A percentile compares a stretch with the other conserved stretches of the same genome.
Evolutionary conservation across 2,329 filamentous ascomycete genomes (phyloP).

Genomic region (Alternaria atra): DNA sequence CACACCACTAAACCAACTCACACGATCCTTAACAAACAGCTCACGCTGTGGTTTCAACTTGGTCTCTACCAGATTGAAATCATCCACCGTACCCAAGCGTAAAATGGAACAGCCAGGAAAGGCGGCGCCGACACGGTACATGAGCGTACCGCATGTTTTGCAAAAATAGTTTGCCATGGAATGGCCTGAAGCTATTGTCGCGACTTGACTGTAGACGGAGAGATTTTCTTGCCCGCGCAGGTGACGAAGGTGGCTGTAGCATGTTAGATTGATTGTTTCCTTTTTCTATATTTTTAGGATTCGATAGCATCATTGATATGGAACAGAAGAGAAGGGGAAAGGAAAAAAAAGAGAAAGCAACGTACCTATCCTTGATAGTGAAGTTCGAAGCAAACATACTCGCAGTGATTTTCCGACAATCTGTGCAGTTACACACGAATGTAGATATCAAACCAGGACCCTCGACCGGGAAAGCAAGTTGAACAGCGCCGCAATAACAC

Average conservation of each 20-base stretch:
- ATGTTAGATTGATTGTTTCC: background rate
- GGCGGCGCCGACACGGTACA: slow-evolving; percentile 62
- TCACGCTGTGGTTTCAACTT: slow-evolving; percentile 64
- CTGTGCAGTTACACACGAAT: slow-evolving; percentile 69
- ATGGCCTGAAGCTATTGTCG: slow-evolving; percentile 12
- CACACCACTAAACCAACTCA: slow-evolving; percentile 55
- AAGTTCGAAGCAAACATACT: slow-evolving; percentile 69
- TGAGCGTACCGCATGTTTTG: slow-evolving; percentile 65
- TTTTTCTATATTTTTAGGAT: no score
- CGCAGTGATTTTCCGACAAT: slow-evolving; percentile 70
- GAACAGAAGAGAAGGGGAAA: background rate
- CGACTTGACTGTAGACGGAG: slow-evolving; percentile 53
- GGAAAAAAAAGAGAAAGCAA: background rate
- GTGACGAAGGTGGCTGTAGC: slow-evolving; percentile 52
- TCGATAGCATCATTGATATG: no score
- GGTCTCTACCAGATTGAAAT: slow-evolving; percentile 66
- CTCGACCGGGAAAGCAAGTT: slow-evolving; percentile 51
- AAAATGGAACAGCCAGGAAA: slow-evolving; percentile 61
- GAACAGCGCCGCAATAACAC: slow-evolving; percentile 43
- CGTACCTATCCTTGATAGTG: slow-evolving; percentile 54
- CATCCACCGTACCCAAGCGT: slow-evolving; percentile 69
- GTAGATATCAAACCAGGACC: slow-evolving; percentile 58
- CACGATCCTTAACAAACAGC: slow-evolving; percentile 62
- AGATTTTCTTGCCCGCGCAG: slow-evolving; percentile 62
- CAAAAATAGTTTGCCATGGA: slow-evolving; percentile 71